phyloP scores from a whole-genome alignment of 2,329 filamentous ascomycete species.

The Claviceps monticola region DNA sequence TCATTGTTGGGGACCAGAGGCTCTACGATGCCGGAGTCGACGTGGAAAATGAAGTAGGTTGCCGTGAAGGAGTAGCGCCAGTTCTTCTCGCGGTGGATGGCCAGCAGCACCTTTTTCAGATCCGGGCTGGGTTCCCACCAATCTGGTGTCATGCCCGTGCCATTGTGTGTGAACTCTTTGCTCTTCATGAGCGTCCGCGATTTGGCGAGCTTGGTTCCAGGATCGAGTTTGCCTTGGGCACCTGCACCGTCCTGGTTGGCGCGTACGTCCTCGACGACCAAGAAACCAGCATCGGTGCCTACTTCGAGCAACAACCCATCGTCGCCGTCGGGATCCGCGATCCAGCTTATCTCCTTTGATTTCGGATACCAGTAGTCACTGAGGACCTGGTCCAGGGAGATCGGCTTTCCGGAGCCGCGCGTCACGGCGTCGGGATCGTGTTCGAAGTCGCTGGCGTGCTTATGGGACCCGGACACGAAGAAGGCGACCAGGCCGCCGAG shows the following conservation, averaged over 20 bases:
- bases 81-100: conserved; percentile 56
- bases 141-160: conserved; percentile 38
- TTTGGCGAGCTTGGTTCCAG: conserved; percentile 21
- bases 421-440: conserved; percentile 56
- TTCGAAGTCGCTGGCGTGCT: conserved; percentile 44
- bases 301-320: conserved; percentile 77
- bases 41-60: conserved; percentile 84
- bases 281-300: conserved; percentile 54
- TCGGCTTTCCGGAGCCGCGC: conserved; percentile 53
- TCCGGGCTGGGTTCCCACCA: conserved; percentile 66
- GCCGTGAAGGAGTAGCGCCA: conserved; percentile 87
- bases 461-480: conserved; percentile 50
- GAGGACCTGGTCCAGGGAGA: conserved; percentile 60
- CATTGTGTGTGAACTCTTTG: conserved; percentile 45
- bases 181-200: conserved; percentile 65
- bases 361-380: conserved; percentile 49
- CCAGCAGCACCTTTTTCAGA: conserved; percentile 74
- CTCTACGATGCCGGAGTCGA: conserved; percentile 62
- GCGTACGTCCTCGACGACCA: conserved; percentile 79
- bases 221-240: conserved; percentile 18
- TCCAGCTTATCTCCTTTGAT: conserved; percentile 60
- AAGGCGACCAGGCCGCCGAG: conserved; percentile 53
- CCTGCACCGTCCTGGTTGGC: conserved; percentile 20
- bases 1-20: conserved; percentile 60
- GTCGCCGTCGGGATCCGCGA: conserved; percentile 57